Base-by-base conservation (phyloP, 768 basidiomycete genomes). In the Xanthoconium stramineum region DNA sequence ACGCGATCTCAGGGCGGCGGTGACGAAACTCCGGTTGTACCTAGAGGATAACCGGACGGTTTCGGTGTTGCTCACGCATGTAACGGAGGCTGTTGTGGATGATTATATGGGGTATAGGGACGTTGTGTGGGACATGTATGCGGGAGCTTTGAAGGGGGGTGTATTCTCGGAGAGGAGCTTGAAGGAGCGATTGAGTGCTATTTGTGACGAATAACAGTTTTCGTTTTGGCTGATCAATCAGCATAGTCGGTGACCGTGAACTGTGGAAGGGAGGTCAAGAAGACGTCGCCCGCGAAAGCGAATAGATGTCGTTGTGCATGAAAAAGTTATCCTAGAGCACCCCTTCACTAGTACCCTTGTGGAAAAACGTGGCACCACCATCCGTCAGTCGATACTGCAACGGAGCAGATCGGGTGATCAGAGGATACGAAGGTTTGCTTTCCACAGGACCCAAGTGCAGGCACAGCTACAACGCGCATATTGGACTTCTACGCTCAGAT, bases 21-120 rank as follows among this genome's bases (percentile, higher is more conserved):
- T 88, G 17, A 77, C 70, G 8, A 79, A 84, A 52, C 71, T 97
- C 67, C 76, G 80, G 64, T 62, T 91, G 55, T 98, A 95, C 69
- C 78, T 99, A 9, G 85, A 87, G 63, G 89, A 94, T 62, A 82
- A 83, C 54, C 76, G 85, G 55, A 93, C 93, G 6, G 89, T 89
- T 33, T 76, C 76, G 3, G 87, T 98, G 9, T 75, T 98, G 51
- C 71, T 97, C 30, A 80, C 81, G 32, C 93, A 94, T 60, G 78
- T 90, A 28, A 77, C 85, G 69, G 89, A 88, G 44, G 82, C 85
- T 33, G 79, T 97, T 17, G 79, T 84, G 59, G 85, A 89, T 50
- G 82, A 81, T 35, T 97, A 95, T 72, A 77, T 80, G 62, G 77
- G 78, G 28, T 97, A 92, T 75, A 74, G 84, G 61, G 85, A 89